Evolutionary conservation across 2,329 filamentous ascomycete species (phyloP).

Genomic region (Pseudocercospora crystallina): DNA sequence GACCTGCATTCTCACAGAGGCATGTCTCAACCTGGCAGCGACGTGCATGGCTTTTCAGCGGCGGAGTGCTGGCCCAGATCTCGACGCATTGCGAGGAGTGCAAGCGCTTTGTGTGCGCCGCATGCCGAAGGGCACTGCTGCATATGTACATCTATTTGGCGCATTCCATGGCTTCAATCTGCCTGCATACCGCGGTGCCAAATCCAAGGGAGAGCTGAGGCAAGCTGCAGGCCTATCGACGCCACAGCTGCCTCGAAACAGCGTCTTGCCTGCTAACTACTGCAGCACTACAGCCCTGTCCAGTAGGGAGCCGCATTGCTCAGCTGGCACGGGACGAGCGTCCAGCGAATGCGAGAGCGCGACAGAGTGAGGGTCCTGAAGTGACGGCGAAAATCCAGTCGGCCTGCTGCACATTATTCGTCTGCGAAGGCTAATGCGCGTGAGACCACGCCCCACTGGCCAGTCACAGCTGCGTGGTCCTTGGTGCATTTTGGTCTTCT

Average conservation of each 20-base stretch:
- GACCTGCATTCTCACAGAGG: too few species aligned
- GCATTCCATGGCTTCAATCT: background rate
- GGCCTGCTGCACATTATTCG: conserved; percentile 19
- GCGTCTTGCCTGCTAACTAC: conserved; percentile 23
- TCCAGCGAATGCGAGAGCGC: conserved; percentile 9
- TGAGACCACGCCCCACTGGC: conserved; percentile 4
- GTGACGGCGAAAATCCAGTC: conserved; percentile 1
- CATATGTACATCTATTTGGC: background rate
- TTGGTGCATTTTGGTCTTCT: background rate
- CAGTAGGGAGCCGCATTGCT: conserved; percentile 38
- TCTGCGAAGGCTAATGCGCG: background rate
- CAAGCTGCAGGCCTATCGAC: conserved; percentile 13
- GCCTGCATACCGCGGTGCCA: conserved; percentile 10
- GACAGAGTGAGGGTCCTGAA: too few species aligned
- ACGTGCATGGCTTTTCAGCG: too few species aligned
- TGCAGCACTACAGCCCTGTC: conserved; percentile 17
- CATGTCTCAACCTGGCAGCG: too few species aligned
- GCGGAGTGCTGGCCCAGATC: too few species aligned
- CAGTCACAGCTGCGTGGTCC: conserved; percentile 8
- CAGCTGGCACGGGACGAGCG: conserved; percentile 39
- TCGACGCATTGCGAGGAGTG: too few species aligned
- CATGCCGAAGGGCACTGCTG: too few species aligned
- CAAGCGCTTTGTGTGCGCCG: too few species aligned
- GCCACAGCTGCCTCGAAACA: conserved; percentile 12
- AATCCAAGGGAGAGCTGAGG: conserved; percentile 7